A percentile compares a stretch with the other conserved stretches of the same genome.
These are phyloP conservation scores for Barnettozyma vustinii DNA, from an alignment of 805 yeast genomes.

Conservation along the genomic window DNA sequence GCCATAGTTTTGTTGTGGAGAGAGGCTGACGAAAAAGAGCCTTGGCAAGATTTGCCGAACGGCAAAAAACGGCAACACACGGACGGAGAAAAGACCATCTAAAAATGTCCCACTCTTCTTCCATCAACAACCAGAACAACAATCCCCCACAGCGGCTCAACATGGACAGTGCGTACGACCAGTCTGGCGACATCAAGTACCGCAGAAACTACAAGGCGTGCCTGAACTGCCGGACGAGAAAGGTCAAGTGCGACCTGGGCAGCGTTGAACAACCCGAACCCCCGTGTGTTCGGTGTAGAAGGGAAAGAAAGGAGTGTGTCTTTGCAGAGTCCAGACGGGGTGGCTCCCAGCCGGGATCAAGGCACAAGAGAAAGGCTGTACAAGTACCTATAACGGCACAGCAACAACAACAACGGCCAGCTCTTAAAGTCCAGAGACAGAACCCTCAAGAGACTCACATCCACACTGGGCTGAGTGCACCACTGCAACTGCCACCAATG, in stretches of 20 bases:
- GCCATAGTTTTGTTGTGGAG: background rate
- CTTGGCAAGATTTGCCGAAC: background rate
- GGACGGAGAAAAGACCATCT: background rate
- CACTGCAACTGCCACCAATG: background rate
- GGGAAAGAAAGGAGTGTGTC: constrained; percentile 80
- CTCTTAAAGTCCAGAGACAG: background rate
- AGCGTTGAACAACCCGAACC: constrained; percentile 70
- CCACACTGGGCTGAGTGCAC: background rate
- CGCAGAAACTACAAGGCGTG: constrained; percentile 79
- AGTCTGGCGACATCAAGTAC: constrained; percentile 30
- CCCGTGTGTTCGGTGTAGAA: constrained; percentile 78
- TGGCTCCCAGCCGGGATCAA: constrained; percentile 25
- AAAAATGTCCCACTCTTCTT: background rate
- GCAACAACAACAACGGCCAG: constrained; percentile 3
- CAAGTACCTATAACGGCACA: constrained; percentile 11
- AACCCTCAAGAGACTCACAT: background rate
- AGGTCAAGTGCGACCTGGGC: constrained; percentile 84
- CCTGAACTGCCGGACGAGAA: constrained; percentile 75
- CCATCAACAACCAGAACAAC: background rate
- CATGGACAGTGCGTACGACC: background rate
- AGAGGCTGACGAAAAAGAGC: no score
- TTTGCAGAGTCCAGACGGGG: constrained; percentile 58
- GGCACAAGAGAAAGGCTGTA: constrained; percentile 11
- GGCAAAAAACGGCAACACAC: constrained; percentile 8
- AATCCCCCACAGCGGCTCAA: background rate